phyloP scores from a whole-genome alignment of 1,139 yeast species.

The Pichia sp. region DNA sequence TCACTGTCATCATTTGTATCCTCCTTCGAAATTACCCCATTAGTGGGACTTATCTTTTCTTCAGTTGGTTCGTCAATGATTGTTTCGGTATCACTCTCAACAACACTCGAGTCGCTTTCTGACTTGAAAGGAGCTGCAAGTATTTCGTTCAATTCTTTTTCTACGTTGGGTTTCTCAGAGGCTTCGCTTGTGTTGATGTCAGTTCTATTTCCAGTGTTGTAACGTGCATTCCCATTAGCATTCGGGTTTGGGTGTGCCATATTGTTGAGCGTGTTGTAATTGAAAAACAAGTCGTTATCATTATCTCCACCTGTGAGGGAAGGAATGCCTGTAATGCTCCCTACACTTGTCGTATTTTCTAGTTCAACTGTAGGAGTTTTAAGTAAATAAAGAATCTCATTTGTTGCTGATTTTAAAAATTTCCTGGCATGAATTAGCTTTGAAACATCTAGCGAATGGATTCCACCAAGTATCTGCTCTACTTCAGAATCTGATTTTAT shows the following conservation, averaged over 20 bases:
- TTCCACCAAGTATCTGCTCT: constrained; percentile 15
- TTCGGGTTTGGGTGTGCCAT: not conserved
- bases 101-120: not conserved
- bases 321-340: constrained; percentile 12
- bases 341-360: constrained; percentile 24
- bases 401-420: constrained; percentile 33
- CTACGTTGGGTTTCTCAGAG: constrained; percentile 1
- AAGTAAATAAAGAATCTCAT: constrained; percentile 32
- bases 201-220: not conserved
- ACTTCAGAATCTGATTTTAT: constrained; percentile 2
- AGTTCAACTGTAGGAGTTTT: constrained; percentile 33
- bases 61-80: constrained; percentile 18
- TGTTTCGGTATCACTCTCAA: constrained; percentile 29
- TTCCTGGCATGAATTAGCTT: constrained; percentile 31
- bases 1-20: not conserved
- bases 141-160: constrained; percentile 13
- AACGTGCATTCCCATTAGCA: not conserved
- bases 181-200: not conserved
- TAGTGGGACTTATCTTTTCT: not conserved
- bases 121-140: constrained; percentile 8
- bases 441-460: constrained; percentile 27
- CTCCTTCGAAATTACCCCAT: not conserved
- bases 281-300: constrained; percentile 11
- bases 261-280: constrained; percentile 1
- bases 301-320: constrained; percentile 2